phyloP scores from a whole-genome alignment of 768 basidiomycete species.

The Mrakia blollopis region DNA sequence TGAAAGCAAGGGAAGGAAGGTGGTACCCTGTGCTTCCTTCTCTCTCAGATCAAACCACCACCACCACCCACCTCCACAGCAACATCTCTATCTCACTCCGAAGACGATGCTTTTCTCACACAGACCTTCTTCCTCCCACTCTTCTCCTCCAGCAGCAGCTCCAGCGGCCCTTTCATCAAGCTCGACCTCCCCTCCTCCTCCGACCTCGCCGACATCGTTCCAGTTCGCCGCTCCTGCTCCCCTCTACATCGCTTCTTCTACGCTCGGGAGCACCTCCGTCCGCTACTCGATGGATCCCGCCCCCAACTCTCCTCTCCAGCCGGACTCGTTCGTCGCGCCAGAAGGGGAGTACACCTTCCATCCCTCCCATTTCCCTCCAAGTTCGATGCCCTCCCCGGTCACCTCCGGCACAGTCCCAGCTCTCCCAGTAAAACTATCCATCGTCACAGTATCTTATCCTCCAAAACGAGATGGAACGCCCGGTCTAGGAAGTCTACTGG shows the following conservation, averaged over 20 bases:
- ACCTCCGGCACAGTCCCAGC: slow-evolving; percentile 3
- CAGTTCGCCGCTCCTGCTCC: background rate
- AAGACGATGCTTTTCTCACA: background rate
- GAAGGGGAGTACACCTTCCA: slow-evolving; percentile 20
- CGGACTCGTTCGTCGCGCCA: slow-evolving; percentile 24
- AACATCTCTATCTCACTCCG: too few relatives aligned
- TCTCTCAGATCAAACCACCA: too few relatives aligned
- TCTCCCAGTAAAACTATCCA: slow-evolving; percentile 9
- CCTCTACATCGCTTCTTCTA: background rate
- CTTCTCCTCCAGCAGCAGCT: background rate
- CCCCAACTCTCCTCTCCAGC: slow-evolving; percentile 11
- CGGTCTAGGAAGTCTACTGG: slow-evolving; percentile 27
- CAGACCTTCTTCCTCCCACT: background rate
- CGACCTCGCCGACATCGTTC: background rate
- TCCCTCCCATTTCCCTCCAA: slow-evolving; percentile 20
- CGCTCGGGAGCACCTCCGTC: background rate
- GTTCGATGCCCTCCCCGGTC: slow-evolving; percentile 12
- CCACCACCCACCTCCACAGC: too few relatives aligned
- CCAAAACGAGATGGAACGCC: slow-evolving; percentile 15
- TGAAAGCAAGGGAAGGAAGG: too few relatives aligned
- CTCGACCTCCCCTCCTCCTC: background rate
- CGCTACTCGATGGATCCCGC: background rate
- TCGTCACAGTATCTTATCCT: slow-evolving; percentile 19
- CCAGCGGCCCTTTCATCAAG: background rate
- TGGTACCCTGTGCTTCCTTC: too few relatives aligned